Percentiles rank a stretch among this genome's conserved stretches.
phyloP scores from a whole-genome alignment of 805 yeast species.

The Wickerhamiella sorbophila region DNA sequence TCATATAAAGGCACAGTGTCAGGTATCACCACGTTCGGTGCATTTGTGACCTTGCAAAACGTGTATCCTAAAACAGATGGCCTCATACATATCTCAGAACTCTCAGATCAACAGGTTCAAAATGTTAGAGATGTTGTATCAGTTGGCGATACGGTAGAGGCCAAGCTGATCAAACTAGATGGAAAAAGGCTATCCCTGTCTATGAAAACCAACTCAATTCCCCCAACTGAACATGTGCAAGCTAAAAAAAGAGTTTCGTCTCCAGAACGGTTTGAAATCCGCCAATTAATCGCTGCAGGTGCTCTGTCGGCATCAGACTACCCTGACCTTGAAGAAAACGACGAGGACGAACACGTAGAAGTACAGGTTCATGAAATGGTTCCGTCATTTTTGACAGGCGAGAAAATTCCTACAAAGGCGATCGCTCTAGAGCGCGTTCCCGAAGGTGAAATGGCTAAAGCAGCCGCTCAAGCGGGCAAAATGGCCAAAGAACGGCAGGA shows the following conservation, averaged over 20 bases:
- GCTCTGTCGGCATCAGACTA: slow-evolving; percentile 52
- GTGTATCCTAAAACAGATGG: slow-evolving; percentile 25
- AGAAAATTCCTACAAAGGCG: slow-evolving; percentile 19
- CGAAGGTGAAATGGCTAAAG: slow-evolving; percentile 62
- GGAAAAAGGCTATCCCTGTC: slow-evolving; percentile 37
- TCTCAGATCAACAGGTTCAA: slow-evolving; percentile 35
- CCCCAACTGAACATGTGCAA: slow-evolving; percentile 1
- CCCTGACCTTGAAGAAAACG: slow-evolving; percentile 39
- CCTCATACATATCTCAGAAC: slow-evolving; percentile 63
- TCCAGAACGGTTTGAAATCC: slow-evolving; percentile 83
- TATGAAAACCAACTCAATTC: slow-evolving; percentile 55
- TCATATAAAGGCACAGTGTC: slow-evolving; percentile 49
- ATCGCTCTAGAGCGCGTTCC: slow-evolving; percentile 44
- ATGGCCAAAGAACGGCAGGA: slow-evolving; percentile 53
- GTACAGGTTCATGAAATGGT: slow-evolving; percentile 55
- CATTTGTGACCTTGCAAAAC: slow-evolving; percentile 42
- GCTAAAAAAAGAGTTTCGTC: slow-evolving; percentile 45
- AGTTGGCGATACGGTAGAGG: slow-evolving; percentile 48
- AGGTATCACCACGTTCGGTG: slow-evolving; percentile 57
- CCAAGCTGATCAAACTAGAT: slow-evolving; percentile 37
- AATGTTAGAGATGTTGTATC: slow-evolving; percentile 47
- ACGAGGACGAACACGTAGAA: slow-evolving; percentile 40
- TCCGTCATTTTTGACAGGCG: slow-evolving; percentile 60
- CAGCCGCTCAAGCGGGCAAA: slow-evolving; percentile 62
- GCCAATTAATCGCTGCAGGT: slow-evolving; percentile 71